Base-by-base conservation (phyloP, 2,329 filamentous ascomycete species). In the Arthrobotrys megalospora region DNA sequence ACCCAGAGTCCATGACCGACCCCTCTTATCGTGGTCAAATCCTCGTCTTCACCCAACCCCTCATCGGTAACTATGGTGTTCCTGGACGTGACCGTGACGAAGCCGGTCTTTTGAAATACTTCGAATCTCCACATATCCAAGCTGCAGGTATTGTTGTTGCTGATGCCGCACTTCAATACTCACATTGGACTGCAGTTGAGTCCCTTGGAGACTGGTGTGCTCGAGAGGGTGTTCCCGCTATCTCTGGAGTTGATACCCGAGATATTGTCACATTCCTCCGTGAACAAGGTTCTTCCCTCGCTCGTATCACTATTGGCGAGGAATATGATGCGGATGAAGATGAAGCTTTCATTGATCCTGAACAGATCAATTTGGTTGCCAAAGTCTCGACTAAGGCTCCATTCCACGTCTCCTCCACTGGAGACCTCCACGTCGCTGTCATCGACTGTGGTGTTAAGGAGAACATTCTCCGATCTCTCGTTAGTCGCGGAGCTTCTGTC, bases 361-460 rank as follows among this genome's bases (percentile, higher is more conserved):
- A 93, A 84, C 93, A 95, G 86, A 97, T 98, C 87, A 97, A 99
- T 88, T 88, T 98, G 80, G 96, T 98, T 82, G 93, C 93, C 85
- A 93, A 93, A 83, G 96, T 99, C 82, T 97, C 93, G 88, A 99
- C 96, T 85, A 99, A 99, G 88, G 93, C 94, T 80, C 96, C 96
- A 48, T 99, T 98, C 88, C 93, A 98, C 83, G 92, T 98, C 81
- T 92, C 93, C 84, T 94, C 94, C 64, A 89, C 91, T 81, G 93
- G 95, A 80, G 90, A 92, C 83, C 91, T 93, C 84, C 96, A 99
- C 86, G 90, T 99, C 82, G 96, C 95, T 76, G 89, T 99, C 81
- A 92, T 99, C 84, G 96, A 99, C 86, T 99, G 96, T 83, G 96
- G 96, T 87, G 96, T 98, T 82, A 99, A 99, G 90, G 96, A 99